A percentile compares a stretch with the other conserved stretches of the same genome.
Evolutionary conservation across 1,284 basidiomycete genomes (phyloP).

Genomic region (Fistulina hepatica): DNA sequence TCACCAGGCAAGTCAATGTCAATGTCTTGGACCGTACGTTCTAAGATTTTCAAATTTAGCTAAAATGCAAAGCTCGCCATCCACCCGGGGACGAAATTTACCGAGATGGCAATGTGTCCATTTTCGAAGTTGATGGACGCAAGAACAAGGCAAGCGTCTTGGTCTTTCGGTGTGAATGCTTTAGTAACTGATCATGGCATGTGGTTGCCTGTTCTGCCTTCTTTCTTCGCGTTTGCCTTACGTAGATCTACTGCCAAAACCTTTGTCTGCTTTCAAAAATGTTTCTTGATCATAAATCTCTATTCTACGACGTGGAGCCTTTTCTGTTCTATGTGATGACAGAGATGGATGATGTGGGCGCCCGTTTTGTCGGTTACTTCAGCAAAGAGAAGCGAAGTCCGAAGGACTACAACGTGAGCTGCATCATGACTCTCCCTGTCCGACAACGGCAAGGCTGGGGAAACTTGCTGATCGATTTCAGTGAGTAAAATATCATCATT

Average conservation of each 20-base stretch:
- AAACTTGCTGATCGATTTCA: constrained; percentile 91
- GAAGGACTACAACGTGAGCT: constrained; percentile 95
- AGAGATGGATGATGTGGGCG: constrained; percentile 80
- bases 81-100: constrained; percentile 99
- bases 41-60: constrained; percentile 31
- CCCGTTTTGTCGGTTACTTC: constrained; percentile 97
- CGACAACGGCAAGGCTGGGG: constrained; percentile 94
- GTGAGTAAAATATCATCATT: constrained; percentile 41
- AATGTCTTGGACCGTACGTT: not conserved
- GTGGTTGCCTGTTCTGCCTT: no score
- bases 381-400: constrained; percentile 97
- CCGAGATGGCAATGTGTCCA: constrained; percentile 77
- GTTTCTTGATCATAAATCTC: constrained; percentile 98
- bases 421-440: constrained; percentile 98
- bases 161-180: no score
- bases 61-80: constrained; percentile 91
- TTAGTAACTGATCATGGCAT: no score
- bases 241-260: constrained; percentile 95
- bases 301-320: constrained; percentile 99
- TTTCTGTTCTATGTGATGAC: constrained; percentile 99
- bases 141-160: constrained; percentile 74
- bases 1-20: constrained; percentile 60
- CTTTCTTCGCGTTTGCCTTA: constrained; percentile 7
- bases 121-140: constrained; percentile 97
- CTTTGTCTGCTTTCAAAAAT: constrained; percentile 98